Conservation (phyloP, 257 asterid genomes). For the Ligustrum vulgare region DNA sequence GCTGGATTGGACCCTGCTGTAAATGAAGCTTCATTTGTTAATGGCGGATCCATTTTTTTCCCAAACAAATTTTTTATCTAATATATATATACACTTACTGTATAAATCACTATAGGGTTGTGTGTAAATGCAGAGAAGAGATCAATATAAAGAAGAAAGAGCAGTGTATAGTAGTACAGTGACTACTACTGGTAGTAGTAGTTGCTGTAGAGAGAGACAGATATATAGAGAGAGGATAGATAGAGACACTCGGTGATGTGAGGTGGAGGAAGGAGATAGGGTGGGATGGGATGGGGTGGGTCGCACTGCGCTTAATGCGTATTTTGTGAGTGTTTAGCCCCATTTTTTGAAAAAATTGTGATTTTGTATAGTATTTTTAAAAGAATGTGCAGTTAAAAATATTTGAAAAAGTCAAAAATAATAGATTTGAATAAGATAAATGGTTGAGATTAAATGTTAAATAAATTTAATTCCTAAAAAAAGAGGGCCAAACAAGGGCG, state of each 20-base stretch:
- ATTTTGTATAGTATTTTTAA: no score
- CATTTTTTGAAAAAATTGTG: no score
- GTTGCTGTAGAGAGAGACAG: conserved; percentile 22
- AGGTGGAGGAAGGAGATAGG: conserved; percentile 41
- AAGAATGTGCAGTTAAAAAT: no score
- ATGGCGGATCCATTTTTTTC: conserved; percentile 75
- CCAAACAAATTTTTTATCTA: conserved; percentile 1
- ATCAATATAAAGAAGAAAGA: conserved; percentile 27
- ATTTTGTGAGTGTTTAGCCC: no score
- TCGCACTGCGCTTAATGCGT: conserved; percentile 33
- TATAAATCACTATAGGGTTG: background rate
- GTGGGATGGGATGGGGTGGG: conserved; percentile 4
- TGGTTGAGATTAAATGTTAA: no score
- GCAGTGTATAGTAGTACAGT: background rate
- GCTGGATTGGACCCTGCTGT: conserved; percentile 68
- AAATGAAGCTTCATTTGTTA: conserved; percentile 68
- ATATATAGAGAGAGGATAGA: conserved; percentile 28
- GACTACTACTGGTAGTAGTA: background rate
- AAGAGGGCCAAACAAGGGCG: no score
- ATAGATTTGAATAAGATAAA: no score
- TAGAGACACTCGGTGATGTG: conserved; percentile 38
- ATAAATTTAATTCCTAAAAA: no score
- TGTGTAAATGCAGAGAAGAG: conserved; percentile 25
- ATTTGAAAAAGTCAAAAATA: no score
- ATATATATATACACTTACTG: background rate